phyloP scores from a whole-genome alignment of 768 basidiomycete genomes.

The Macrocybe gigantea region DNA sequence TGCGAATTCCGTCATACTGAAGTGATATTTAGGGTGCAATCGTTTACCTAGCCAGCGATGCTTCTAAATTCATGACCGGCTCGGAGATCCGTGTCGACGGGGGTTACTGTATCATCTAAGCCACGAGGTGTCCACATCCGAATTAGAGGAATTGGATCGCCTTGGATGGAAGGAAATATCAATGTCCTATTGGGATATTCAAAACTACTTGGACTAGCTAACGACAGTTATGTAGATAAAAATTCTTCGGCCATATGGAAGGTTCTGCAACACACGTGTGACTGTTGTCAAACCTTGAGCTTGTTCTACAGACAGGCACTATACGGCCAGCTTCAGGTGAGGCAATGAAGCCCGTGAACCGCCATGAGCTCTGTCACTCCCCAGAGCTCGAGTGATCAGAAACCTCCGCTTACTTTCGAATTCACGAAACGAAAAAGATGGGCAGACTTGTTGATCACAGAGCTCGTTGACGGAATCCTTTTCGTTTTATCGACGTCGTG shows the following conservation, averaged over 20 bases:
- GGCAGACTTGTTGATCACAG: slow-evolving; percentile 74
- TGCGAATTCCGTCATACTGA: slow-evolving; percentile 1
- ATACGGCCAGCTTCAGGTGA: no score
- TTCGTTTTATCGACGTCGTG: slow-evolving; percentile 61
- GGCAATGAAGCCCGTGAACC: neutral
- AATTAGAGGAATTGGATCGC: neutral
- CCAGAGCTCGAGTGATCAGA: slow-evolving; percentile 14
- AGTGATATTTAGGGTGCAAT: slow-evolving; percentile 60
- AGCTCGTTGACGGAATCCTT: slow-evolving; percentile 67
- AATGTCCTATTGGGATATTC: no score
- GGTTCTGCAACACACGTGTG: no score
- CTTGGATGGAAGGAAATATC: no score
- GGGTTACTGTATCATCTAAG: slow-evolving; percentile 71
- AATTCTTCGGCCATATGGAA: no score
- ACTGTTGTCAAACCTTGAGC: no score
- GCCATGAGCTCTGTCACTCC: slow-evolving; percentile 5
- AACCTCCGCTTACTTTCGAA: slow-evolving; percentile 44
- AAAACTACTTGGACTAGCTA: no score
- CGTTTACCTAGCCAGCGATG: slow-evolving; percentile 87
- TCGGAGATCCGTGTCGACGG: slow-evolving; percentile 84
- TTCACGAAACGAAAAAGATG: slow-evolving; percentile 86
- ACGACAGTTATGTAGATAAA: no score
- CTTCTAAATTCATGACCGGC: slow-evolving; percentile 87
- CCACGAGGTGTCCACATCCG: no score
- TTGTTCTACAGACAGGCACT: no score